Percentiles rank a stretch among this genome's conserved stretches.
Conservation (phyloP, 306 rosid genomes). For the Dryas octopetala region DNA sequence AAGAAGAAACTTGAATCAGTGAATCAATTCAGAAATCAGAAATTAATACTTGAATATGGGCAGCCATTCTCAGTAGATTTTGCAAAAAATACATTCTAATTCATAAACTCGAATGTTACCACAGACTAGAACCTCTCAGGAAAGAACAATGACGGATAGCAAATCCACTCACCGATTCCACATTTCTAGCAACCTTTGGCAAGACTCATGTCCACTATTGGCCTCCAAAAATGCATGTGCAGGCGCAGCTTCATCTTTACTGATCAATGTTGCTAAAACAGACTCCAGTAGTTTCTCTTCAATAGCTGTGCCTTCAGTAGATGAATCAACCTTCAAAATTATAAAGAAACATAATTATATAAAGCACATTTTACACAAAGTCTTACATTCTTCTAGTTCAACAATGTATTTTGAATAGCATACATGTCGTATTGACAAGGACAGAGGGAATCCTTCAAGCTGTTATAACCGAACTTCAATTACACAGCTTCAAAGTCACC, state of each 20-base stretch:
- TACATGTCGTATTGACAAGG: too few relatives aligned
- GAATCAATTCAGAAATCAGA: conserved; percentile 8
- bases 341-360: too few relatives aligned
- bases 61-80: neutral
- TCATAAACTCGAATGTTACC: neutral
- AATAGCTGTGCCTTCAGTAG: conserved; percentile 34
- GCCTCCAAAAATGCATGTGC: conserved; percentile 61
- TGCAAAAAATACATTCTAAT: conserved; percentile 1
- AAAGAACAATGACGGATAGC: neutral
- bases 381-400: too few relatives aligned
- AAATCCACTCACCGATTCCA: conserved; percentile 64
- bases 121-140: neutral
- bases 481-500: too few relatives aligned
- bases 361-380: too few relatives aligned
- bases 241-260: conserved; percentile 43
- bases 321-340: conserved; percentile 49
- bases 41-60: conserved; percentile 10
- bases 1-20: conserved; percentile 3
- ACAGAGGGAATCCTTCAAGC: too few relatives aligned
- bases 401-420: too few relatives aligned
- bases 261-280: conserved; percentile 47
- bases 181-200: conserved; percentile 58
- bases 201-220: conserved; percentile 50
- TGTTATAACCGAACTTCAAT: too few relatives aligned
- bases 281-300: conserved; percentile 70